Evolutionary conservation across 2,329 filamentous ascomycete species (phyloP).

Genomic region (Apiospora malaysiana): DNA sequence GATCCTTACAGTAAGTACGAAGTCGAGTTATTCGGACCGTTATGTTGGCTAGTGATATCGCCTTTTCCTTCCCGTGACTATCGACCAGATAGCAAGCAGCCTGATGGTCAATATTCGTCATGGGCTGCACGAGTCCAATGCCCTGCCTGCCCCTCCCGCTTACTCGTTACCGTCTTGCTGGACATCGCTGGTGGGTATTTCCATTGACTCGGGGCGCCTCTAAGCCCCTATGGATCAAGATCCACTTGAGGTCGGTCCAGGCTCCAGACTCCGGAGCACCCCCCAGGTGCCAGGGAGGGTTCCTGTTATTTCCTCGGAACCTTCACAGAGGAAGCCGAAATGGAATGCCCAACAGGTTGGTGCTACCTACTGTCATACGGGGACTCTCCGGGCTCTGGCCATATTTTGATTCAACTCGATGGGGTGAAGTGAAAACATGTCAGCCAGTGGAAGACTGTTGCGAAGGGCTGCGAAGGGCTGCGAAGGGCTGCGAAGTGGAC

Average conservation of each 20-base stretch:
- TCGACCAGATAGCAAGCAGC: neutral
- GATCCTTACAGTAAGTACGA: neutral
- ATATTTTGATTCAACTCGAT: neutral
- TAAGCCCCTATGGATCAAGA: neutral
- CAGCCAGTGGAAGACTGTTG: neutral
- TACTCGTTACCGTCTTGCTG: neutral
- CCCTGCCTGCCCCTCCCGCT: neutral
- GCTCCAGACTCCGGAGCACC: neutral
- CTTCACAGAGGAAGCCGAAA: too few relatives aligned
- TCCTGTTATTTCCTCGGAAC: too few relatives aligned
- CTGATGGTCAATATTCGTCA: neutral
- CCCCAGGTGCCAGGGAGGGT: too few relatives aligned
- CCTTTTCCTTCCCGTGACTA: neutral
- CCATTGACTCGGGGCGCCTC: neutral
- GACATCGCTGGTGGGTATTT: neutral
- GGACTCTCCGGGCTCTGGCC: neutral
- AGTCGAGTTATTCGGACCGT: conserved; percentile 5
- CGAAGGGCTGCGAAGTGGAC: neutral
- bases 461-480: neutral
- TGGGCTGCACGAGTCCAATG: neutral
- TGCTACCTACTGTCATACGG: too few relatives aligned
- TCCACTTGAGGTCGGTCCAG: neutral
- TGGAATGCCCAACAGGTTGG: neutral
- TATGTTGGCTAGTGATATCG: neutral
- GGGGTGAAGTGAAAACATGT: neutral